phyloP scores from a whole-genome alignment of 106 monocot species.

The Posidonia australis region DNA sequence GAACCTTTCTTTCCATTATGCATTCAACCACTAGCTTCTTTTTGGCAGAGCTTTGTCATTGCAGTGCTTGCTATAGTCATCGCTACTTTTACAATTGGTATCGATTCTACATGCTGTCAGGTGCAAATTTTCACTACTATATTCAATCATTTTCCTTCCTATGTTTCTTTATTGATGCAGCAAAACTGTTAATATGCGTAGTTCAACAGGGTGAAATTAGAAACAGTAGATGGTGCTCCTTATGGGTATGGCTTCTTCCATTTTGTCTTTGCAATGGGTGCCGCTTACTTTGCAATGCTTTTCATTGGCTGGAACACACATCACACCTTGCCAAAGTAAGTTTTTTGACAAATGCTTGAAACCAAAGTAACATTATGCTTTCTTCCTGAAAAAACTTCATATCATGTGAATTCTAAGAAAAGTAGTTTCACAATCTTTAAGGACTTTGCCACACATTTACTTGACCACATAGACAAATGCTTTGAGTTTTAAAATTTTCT shows the following conservation, averaged over 20 bases:
- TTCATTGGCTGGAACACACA: conserved; percentile 75
- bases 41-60: conserved; percentile 76
- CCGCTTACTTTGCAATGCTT: conserved; percentile 91
- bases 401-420: neutral
- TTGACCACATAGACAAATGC: neutral
- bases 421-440: no score
- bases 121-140: conserved; percentile 16
- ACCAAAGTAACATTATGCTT: no score
- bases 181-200: no score
- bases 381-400: neutral
- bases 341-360: neutral
- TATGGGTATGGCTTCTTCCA: conserved; percentile 95
- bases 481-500: neutral
- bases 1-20: no score
- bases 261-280: conserved; percentile 84
- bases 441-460: no score
- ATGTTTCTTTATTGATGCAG: neutral
- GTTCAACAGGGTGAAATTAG: conserved; percentile 48
- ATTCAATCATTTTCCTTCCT: neutral
- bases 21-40: no score
- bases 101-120: conserved; percentile 75
- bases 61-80: conserved; percentile 66
- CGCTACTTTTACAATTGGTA: conserved; percentile 83
- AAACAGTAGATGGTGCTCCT: conserved; percentile 59
- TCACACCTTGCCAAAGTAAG: conserved; percentile 63